Evolutionary conservation across 768 basidiomycete species (phyloP).

Genomic region (Leccinum variicolor): DNA sequence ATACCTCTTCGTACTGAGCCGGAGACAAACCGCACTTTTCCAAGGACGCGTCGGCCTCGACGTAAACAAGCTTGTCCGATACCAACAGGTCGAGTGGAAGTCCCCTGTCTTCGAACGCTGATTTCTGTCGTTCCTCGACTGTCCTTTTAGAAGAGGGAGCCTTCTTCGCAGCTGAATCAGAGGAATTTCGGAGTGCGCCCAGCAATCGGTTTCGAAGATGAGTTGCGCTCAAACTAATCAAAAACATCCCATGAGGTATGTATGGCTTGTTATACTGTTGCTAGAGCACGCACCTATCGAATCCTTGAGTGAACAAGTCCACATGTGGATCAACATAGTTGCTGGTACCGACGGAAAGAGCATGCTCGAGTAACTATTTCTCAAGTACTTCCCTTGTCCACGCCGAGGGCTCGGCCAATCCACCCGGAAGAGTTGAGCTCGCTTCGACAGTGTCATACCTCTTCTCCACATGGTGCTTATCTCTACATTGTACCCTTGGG

Average conservation of each 20-base stretch:
- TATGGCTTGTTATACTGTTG: not conserved
- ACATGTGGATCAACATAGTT: constrained; percentile 1
- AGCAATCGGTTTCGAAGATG: constrained; percentile 24
- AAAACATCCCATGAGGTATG: too few relatives aligned
- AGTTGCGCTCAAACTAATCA: constrained; percentile 28
- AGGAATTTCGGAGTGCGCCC: constrained; percentile 29
- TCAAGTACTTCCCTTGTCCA: constrained; percentile 24
- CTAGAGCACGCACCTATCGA: constrained; percentile 31
- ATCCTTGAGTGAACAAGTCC: constrained; percentile 35
- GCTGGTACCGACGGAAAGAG: constrained; percentile 7
- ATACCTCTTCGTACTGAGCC: constrained; percentile 17
- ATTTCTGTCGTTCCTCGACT: constrained; percentile 25
- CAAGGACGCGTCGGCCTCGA: constrained; percentile 33
- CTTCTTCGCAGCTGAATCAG: constrained; percentile 24
- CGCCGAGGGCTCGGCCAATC: constrained; percentile 16
- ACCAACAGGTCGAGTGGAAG: not conserved
- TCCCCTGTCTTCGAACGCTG: constrained; percentile 23
- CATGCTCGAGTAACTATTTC: constrained; percentile 29
- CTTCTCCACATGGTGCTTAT: constrained; percentile 41
- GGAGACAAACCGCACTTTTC: constrained; percentile 30
- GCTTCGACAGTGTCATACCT: constrained; percentile 35
- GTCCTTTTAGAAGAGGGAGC: constrained; percentile 13
- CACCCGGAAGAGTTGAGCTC: constrained; percentile 14
- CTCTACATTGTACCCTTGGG: constrained; percentile 44
- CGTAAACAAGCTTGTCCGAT: constrained; percentile 20